Evolutionary conservation across 176 grass and related monocot genomes (phyloP).

Genomic region (Tillandsia fasciculata): DNA sequence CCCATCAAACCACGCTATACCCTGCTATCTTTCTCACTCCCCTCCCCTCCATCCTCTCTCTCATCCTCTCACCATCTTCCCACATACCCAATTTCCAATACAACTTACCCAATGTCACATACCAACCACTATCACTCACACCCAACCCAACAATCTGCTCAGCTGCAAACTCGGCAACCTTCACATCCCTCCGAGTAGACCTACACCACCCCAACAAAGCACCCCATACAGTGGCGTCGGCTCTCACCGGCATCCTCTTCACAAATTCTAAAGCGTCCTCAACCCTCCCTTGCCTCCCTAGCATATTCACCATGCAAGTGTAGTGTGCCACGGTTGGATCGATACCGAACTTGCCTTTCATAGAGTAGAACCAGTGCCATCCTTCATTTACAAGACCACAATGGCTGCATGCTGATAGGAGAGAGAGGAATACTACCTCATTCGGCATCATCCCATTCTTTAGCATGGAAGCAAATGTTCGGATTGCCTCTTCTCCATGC

Average conservation of each 20-base stretch:
- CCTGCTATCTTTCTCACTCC: not conserved
- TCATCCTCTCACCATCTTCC: constrained; percentile 1
- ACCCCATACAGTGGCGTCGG: not conserved
- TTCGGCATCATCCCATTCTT: not conserved
- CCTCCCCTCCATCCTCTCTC: not conserved
- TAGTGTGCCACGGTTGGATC: not conserved
- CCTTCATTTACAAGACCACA: constrained; percentile 6
- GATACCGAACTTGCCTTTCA: constrained; percentile 7
- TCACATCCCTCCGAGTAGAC: not conserved
- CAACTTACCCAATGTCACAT: constrained; percentile 1
- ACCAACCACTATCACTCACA: not conserved
- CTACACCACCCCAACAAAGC: constrained; percentile 11
- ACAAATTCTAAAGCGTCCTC: constrained; percentile 5
- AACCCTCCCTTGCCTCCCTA: constrained; percentile 5
- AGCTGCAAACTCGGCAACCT: constrained; percentile 9
- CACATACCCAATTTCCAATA: constrained; percentile 2
- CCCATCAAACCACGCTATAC: not conserved
- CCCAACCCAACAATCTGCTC: constrained; percentile 1
- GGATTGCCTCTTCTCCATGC: constrained; percentile 5
- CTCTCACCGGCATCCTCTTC: not conserved
- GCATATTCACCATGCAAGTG: constrained; percentile 7
- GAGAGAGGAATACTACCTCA: constrained; percentile 1
- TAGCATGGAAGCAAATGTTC: not conserved
- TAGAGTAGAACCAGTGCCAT: constrained; percentile 6
- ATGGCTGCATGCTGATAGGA: constrained; percentile 1